Evolutionary conservation across 495 filamentous ascomycete species (phyloP), one percentile per base, ranked within the genome.

Genomic region (Cercophora samala): DNA sequence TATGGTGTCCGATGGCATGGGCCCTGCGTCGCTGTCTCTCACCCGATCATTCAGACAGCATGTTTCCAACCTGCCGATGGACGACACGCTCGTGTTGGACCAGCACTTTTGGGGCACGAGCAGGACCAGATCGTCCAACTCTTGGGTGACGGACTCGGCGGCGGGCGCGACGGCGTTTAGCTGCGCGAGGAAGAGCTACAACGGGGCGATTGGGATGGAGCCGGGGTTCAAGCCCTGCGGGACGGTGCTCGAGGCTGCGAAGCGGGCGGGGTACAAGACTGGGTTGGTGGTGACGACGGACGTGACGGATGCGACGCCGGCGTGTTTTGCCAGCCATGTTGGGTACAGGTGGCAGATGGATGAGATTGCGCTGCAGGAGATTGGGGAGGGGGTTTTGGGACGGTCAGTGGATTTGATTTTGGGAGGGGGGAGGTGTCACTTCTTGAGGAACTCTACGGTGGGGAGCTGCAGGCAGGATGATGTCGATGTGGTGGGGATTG

Each of bases 1-100:
- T 82, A 98, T 99, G 96, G 96, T 99, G 9, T 96, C 91, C 0
- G 95, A 99, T 74, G 95, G 94, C 64, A 98, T 99, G 96, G 95
- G 95, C 0, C 95, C 95, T 3, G 91, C 93, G 22, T 94, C 91
- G 74, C 83, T 98, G 24, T 87, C 87, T 15, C 77, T 98, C 74
- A 97, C 96, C 5, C 83, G 95, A 58, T 88, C 86, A 73, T 98
- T 92, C 80, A 83, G 87, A 29, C 95, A 99, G 76, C 77, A 81
- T 55, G 80, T 83, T 42, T 81, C 88, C 42, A 86, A 85, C 15
- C 80, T 93, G 18, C 88, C 90, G 3, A 79, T 84, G 64, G 86
- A 88, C 64, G 85, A 96, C 68, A 88, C 84, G 5, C 83, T 99
- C 61, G 84, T 89, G 5, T 82, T 99, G 65, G 95, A 99, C 72